Evolutionary conservation across 2,329 filamentous ascomycete species (phyloP), one percentile per base, ranked within the genome.

Genomic region (Bipolaris cookei): DNA sequence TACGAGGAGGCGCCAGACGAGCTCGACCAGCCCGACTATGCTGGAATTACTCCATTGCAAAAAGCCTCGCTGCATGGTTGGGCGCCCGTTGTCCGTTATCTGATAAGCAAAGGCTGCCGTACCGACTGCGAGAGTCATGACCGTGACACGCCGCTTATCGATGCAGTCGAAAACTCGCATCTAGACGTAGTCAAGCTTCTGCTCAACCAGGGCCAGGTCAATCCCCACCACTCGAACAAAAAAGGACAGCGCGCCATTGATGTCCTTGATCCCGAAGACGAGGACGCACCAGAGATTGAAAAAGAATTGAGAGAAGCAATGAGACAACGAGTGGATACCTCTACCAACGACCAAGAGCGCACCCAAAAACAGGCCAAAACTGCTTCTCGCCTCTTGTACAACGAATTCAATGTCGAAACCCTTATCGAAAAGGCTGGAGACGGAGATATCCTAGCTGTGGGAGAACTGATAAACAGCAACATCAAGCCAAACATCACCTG

Each of bases 101-200:
- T 99, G 37, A 87, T 99, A 60, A 86, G 91, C 7, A 88, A 91
- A 61, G 91, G 91, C 32, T 97, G 93, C 77, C 89, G 91, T 53
- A 84, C 95, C 43, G 90, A 97, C 69, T 94, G 84, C 47, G 88
- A 91, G 68, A 88, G 87, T 55, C 85, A 86, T 55, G 92, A 82
- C 54, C 78, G 91, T 69, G 95, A 99, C 69, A 98, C 95, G 0
- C 95, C 95, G 25, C 83, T 99, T 34, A 89, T 99, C 51, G 95
- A 99, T 79, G 95, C 95, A 4, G 92, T 98, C 25, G 95, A 98
- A 67, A 99, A 99, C 69, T 91, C 91, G 1, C 93, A 99, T 72
- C 75, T 97, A 6, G 90, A 90, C 16, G 94, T 98, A 3, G 90
- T 99, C 39, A 91, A 88, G 69, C 81, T 97, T 8, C 80, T 99